A percentile compares a stretch with the other conserved stretches of the same genome.
These are phyloP conservation scores for Trichomonascus vanleenenianus DNA, from an alignment of 805 yeast genomes.

Conservation along the genomic window DNA sequence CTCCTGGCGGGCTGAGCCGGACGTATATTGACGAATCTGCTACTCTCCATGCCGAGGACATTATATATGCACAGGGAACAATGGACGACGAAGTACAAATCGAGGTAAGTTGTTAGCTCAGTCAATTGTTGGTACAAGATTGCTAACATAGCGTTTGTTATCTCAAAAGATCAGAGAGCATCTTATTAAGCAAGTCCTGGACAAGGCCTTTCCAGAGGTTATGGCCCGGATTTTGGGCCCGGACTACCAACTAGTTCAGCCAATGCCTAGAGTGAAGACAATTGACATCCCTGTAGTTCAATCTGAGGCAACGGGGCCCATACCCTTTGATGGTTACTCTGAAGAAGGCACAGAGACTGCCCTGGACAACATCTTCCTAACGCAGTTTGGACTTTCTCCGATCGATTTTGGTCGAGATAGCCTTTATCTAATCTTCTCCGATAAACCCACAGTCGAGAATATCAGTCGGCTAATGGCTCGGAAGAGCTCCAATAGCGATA, in stretches of 20 bases:
- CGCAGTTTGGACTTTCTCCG: background rate
- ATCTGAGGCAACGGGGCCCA: too few relatives aligned
- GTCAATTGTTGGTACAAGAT: too few relatives aligned
- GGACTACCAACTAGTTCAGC: background rate
- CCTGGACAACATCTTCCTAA: background rate
- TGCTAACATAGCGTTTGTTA: too few relatives aligned
- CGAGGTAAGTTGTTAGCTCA: too few relatives aligned
- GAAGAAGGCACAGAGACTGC: background rate
- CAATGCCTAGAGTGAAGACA: background rate
- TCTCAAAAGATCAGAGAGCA: background rate
- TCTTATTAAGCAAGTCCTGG: background rate
- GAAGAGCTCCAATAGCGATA: background rate
- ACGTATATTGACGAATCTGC: background rate
- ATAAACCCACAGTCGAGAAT: background rate
- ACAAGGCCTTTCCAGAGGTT: background rate
- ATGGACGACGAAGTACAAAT: background rate
- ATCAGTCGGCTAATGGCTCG: background rate
- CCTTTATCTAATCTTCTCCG: background rate
- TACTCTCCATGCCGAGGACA: background rate
- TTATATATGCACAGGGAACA: background rate
- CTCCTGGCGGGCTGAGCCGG: too few relatives aligned
- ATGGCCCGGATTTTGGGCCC: background rate
- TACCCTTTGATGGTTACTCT: background rate
- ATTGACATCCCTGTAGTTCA: background rate
- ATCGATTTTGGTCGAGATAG: background rate